Evolutionary conservation across 2,329 filamentous ascomycete genomes (phyloP), one percentile per base, ranked within the genome.

Genomic region (Aureobasidium sp.): DNA sequence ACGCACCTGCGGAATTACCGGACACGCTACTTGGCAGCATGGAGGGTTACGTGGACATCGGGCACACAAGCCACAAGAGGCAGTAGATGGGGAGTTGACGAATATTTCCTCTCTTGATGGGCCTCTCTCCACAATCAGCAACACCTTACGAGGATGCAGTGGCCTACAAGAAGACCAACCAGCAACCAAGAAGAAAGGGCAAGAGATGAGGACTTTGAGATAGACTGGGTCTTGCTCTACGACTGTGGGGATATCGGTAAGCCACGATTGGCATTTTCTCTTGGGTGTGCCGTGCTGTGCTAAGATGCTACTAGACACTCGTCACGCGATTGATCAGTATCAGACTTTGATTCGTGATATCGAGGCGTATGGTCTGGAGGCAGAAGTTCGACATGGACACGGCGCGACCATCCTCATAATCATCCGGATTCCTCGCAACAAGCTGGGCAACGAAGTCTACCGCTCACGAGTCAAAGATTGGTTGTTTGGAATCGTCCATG

Each of bases 401-500:
- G 53, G 53, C n/a, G 17, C 53, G 8, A 22, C 39, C 4, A 15
- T 57, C 5, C 17, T 57, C 9, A 19, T 42, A 33, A n/a, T 57
- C 17, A 35, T 57, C 15, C 53, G 53, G 0, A 35, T 45, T 11
- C 53, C 53, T 22, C 53, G 53, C n/a, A 57, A 57, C 29, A 24
- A 57, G 39, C 19, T 57, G 2, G 53, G 53, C 17, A 57, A 45
- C 19, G 53, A 57, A 17, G 39, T 57, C n/a, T 57, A 57, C 11
- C 53, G 53, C n/a, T 57, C 53, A 9, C 42, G 53, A 11, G 53
- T 57, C 40, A 57, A 57, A 24, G 53, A 57, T n/a, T 57, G 53
- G 53, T 39, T 57, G 1, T 57, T 44, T n/a, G 53, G 53, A 5
- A 57, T 57, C 7, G 29, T 35, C 7, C 53, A 57, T 29, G 27